These are phyloP conservation scores for Fusarium concolor DNA, from an alignment of 2,329 filamentous ascomycete genomes.

Conservation along the genomic window DNA sequence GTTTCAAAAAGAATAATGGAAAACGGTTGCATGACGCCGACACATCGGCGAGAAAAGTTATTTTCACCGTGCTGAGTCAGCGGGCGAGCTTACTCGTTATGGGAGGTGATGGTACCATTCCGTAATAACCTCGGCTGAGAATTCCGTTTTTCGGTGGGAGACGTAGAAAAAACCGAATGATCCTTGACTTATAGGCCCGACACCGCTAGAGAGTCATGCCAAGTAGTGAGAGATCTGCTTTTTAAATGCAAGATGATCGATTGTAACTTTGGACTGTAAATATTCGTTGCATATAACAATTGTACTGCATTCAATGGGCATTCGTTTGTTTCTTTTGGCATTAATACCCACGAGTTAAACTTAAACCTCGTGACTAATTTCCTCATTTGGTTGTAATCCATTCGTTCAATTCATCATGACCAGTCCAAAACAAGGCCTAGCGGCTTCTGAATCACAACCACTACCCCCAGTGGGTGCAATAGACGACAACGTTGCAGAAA, in stretches of 20 bases:
- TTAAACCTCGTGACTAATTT: not conserved
- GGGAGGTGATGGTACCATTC: not conserved
- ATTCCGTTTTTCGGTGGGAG: conserved; percentile 18
- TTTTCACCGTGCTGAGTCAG: conserved; percentile 40
- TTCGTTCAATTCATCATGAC: conserved; percentile 12
- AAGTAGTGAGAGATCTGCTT: not conserved
- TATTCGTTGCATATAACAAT: not conserved
- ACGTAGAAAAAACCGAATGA: conserved; percentile 1
- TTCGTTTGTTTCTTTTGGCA: not conserved
- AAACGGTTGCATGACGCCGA: conserved; percentile 24
- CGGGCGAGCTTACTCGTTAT: not conserved
- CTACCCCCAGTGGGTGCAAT: conserved; percentile 12
- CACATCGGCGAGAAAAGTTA: conserved; percentile 10
- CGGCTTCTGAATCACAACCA: conserved; percentile 1
- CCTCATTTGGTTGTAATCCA: not conserved
- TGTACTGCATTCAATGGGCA: too few species aligned
- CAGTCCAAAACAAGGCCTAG: conserved; percentile 13
- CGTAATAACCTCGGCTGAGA: conserved; percentile 14
- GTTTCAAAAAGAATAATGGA: not conserved
- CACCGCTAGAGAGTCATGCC: conserved; percentile 17
- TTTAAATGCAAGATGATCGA: not conserved
- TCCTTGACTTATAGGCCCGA: conserved; percentile 10
- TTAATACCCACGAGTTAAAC: not conserved
- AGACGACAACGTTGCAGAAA: conserved; percentile 38
- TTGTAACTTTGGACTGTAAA: not conserved